A percentile compares a stretch with the other conserved stretches of the same genome.
phyloP scores from a whole-genome alignment of 2,329 filamentous ascomycete species.

The Epicoccum sorghinum region DNA sequence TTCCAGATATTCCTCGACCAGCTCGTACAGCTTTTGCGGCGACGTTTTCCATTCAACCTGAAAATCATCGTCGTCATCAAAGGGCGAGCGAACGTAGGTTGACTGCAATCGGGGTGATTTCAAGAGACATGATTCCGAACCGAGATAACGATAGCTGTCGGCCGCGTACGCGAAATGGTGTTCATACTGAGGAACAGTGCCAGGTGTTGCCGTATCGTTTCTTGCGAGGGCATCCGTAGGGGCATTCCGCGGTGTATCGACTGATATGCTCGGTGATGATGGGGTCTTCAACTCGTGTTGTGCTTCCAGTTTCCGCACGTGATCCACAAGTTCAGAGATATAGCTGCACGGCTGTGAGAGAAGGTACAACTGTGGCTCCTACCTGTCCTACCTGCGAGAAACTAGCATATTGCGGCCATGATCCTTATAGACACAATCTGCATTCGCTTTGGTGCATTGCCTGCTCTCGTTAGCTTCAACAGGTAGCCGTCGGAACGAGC shows the following conservation, averaged over 20 bases:
- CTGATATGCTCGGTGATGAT: constrained; percentile 29
- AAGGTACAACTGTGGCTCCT: not conserved
- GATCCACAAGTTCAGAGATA: constrained; percentile 44
- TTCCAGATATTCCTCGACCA: constrained; percentile 39
- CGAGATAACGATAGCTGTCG: constrained; percentile 44
- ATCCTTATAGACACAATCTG: constrained; percentile 45
- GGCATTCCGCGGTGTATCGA: constrained; percentile 19
- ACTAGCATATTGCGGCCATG: constrained; percentile 41
- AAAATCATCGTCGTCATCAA: constrained; percentile 35
- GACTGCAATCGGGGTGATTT: constrained; percentile 38
- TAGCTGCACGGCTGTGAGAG: constrained; percentile 29
- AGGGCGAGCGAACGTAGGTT: constrained; percentile 20
- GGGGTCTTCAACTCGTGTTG: constrained; percentile 13
- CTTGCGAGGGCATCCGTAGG: constrained; percentile 14
- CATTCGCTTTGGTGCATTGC: constrained; percentile 45
- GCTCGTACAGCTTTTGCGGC: constrained; percentile 33
- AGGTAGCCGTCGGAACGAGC: not conserved
- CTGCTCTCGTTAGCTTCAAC: constrained; percentile 25
- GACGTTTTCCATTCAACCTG: constrained; percentile 31
- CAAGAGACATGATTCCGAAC: constrained; percentile 42
- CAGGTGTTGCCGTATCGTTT: constrained; percentile 23
- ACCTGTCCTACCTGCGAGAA: constrained; percentile 34
- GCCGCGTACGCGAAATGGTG: constrained; percentile 44
- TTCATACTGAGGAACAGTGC: constrained; percentile 28
- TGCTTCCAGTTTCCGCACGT: constrained; percentile 38